Evolutionary conservation across 345 rosid genomes (phyloP).

Genomic region (Citrus trifoliata): DNA sequence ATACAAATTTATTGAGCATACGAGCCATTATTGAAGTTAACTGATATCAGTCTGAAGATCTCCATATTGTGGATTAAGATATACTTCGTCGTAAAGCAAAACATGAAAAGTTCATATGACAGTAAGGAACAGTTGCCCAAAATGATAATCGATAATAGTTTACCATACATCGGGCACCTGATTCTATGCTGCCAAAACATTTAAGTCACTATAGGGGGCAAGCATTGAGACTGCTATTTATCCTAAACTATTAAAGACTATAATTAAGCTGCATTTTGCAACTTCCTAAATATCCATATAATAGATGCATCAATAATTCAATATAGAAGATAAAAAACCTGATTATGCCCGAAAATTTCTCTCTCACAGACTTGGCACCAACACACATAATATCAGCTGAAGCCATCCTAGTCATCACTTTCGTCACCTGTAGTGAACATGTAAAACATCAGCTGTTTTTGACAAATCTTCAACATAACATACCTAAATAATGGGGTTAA

Average conservation of each 20-base stretch:
- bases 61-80: neutral
- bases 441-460: neutral
- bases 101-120: neutral
- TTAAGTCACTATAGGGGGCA: neutral
- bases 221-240: neutral
- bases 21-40: neutral
- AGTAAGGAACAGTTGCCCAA: neutral
- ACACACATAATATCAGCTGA: constrained; percentile 85
- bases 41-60: neutral
- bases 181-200: neutral
- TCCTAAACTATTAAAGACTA: neutral
- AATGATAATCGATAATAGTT: neutral
- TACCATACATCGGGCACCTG: neutral
- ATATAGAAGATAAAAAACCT: constrained; percentile 36
- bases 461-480: neutral
- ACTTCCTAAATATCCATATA: neutral
- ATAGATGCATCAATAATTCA: neutral
- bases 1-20: neutral
- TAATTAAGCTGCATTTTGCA: neutral
- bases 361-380: constrained; percentile 70
- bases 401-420: constrained; percentile 78
- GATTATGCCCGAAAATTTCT: constrained; percentile 78
- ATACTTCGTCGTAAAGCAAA: neutral
- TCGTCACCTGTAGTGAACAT: constrained; percentile 55
- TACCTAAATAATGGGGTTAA: neutral